Base-by-base conservation (phyloP, 1,284 basidiomycete genomes). In the Puccinia horiana region DNA sequence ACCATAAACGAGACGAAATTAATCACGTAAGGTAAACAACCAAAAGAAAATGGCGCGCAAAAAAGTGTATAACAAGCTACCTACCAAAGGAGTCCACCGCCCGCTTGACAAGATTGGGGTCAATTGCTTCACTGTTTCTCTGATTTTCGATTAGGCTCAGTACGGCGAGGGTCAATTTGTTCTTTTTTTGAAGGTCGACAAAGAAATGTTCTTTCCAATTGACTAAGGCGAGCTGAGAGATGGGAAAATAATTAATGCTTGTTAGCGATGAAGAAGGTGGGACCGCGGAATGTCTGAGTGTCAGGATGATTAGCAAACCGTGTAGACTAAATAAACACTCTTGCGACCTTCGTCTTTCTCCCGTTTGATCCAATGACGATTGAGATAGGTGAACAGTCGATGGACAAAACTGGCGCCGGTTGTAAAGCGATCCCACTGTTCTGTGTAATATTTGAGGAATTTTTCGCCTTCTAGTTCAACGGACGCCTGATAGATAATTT, bases 311-410 rank as follows among this genome's bases (percentile, higher is more conserved):
- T 32, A n/a, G 89, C 93, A 86, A 86, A 96, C 95, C 42, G 96
- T 99, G 88, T 98, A 99, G 40, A 99, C 94, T 5, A 92, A 92
- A 88, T 97, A 98, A 61, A 98, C 93, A 76, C 93, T 93, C 88
- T 96, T 98, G 86, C 95, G 91, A 6, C 97, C 97, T 87, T 99
- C 96, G 85, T 99, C 97, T 87, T 96, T 93, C 87, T 99, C 96
- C 67, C 96, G 91, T 89, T 97, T 98, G 73, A 99, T 96, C 97
- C 97, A 99, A 88, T 98, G 75, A 1, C 95, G 92, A 86, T 97
- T 95, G 35, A 79, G 77, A 58, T 79, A 79, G 37, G 49, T 54
- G 52, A 79, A 79, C 14, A 79, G 40, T 26, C 86, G 84, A 82
- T 86, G 85, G 86, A 99, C 93, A 87, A 96, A 98, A 87, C 94